Base-by-base conservation (phyloP, 106 monocot species). In the Cymbidium sinense region DNA sequence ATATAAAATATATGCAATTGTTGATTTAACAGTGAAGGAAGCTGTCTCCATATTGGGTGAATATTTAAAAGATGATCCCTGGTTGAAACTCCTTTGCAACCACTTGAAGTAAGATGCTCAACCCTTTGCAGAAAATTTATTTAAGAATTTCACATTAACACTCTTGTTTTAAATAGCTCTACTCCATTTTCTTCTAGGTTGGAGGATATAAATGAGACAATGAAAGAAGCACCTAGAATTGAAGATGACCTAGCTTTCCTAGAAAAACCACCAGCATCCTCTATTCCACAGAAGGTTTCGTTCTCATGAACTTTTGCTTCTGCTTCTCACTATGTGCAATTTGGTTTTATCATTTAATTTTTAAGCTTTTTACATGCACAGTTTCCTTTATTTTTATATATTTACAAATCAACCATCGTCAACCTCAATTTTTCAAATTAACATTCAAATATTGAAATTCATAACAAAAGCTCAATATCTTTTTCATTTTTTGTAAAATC, bases 1-100 rank as follows among this genome's bases (percentile, higher is more conserved):
- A 13, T 12, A 67, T 67, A 13, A 67, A 13, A 29, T 67, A 4
- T 9, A 11, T 67, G 31, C 67, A 67, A 67, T 67, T 13, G 31
- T 33, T 71, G 71, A 71, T 71, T 71, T 71, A 74, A 33, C 84
- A 98, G 96, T 90, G 70, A 88, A 85, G 80, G 94, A 92, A 35
- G 79, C 73, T 74, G 76, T 98, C 37, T 82, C 86, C 61, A 79
- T 98, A 58, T 81, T 98, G 80, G 82, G 91, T 11, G 96, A 98
- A 80, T 98, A 98, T 43, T 37, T 98, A 77, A 84, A 86, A 23
- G 91, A 89, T 74, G 92, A 93, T 2, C 88, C 88, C 21, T 96
- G 91, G 91, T 78, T 96, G 75, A 88, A 34, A 67, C 67, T 84
- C 35, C 81, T 96, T 13, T 90, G 93, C 86, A 78, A 19, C 64